Conservation (phyloP, 2,329 filamentous ascomycete genomes). For the Zymoseptoria tritici region DNA sequence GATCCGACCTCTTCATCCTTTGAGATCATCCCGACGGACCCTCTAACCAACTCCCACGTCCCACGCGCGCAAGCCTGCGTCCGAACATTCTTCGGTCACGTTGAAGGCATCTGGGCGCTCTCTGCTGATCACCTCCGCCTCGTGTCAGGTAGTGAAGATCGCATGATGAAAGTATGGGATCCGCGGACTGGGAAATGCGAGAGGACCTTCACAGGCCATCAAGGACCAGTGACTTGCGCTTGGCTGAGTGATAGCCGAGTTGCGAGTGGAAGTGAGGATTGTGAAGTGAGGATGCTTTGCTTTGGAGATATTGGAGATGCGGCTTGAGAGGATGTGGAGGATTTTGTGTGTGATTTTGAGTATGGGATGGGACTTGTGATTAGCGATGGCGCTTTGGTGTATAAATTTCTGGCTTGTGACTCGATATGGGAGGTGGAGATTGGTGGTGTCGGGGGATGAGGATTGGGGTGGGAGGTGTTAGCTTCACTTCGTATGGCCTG, state of each 20-base stretch:
- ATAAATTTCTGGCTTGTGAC: background rate
- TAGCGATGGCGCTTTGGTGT: conserved; percentile 10
- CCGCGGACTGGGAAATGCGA: conserved; percentile 85
- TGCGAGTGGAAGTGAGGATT: conserved; percentile 88
- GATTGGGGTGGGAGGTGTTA: background rate
- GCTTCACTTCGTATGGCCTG: background rate
- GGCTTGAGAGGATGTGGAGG: background rate
- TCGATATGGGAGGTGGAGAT: background rate
- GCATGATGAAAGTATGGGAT: conserved; percentile 95
- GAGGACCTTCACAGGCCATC: conserved; percentile 82
- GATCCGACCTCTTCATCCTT: conserved; percentile 7
- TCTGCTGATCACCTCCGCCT: conserved; percentile 82
- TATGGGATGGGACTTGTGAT: background rate
- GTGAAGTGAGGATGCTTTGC: conserved; percentile 65
- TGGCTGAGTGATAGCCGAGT: conserved; percentile 83
- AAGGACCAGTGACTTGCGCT: conserved; percentile 86
- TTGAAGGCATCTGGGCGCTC: conserved; percentile 92
- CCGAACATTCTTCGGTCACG: conserved; percentile 90
- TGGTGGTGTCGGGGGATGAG: background rate
- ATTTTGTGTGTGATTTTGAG: background rate
- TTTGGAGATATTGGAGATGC: conserved; percentile 22
- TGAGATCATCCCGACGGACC: conserved; percentile 27
- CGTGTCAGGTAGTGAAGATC: conserved; percentile 84
- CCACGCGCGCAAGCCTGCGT: conserved; percentile 53
- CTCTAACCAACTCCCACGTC: conserved; percentile 28